A percentile compares a stretch with the other conserved stretches of the same genome.
phyloP scores from a whole-genome alignment of 805 yeast species.

The Teunomyces stri region DNA sequence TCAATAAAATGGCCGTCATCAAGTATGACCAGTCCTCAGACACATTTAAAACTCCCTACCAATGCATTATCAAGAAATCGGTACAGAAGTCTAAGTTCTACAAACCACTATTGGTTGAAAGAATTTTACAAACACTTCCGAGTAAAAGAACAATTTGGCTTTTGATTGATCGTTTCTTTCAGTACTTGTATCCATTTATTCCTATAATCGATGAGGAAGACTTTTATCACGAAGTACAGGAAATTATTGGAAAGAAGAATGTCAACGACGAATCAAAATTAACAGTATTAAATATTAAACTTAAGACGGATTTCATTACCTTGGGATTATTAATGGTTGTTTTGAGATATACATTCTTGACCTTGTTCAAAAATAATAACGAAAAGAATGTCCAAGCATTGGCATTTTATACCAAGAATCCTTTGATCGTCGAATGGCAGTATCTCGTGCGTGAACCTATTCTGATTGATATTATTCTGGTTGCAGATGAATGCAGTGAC shows the following conservation, averaged over 20 bases:
- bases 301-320: constrained; percentile 27
- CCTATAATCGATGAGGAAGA: constrained; percentile 33
- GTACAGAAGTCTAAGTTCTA: constrained; percentile 2
- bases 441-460: constrained; percentile 18
- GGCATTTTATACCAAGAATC: constrained; percentile 12
- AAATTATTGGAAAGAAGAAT: constrained; percentile 13
- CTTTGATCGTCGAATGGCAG: constrained; percentile 15
- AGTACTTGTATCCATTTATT: constrained; percentile 37
- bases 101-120: constrained; percentile 6
- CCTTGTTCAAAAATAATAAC: constrained; percentile 23
- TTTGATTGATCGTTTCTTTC: constrained; percentile 33
- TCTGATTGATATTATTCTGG: constrained; percentile 14
- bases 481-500: constrained; percentile 16
- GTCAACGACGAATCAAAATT: constrained; percentile 16
- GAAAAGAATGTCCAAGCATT: constrained; percentile 6
- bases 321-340: constrained; percentile 33
- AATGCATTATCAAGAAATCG: constrained; percentile 7
- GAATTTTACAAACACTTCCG: constrained; percentile 31
- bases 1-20: constrained; percentile 7
- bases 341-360: constrained; percentile 31
- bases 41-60: constrained; percentile 1
- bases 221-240: constrained; percentile 19
- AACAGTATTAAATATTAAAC: constrained; percentile 26
- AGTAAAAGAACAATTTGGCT: constrained; percentile 19
- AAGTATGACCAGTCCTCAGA: neutral